These are phyloP conservation scores for Tylopilus subfusipes DNA, from an alignment of 768 basidiomycete genomes.

Conservation along the genomic window DNA sequence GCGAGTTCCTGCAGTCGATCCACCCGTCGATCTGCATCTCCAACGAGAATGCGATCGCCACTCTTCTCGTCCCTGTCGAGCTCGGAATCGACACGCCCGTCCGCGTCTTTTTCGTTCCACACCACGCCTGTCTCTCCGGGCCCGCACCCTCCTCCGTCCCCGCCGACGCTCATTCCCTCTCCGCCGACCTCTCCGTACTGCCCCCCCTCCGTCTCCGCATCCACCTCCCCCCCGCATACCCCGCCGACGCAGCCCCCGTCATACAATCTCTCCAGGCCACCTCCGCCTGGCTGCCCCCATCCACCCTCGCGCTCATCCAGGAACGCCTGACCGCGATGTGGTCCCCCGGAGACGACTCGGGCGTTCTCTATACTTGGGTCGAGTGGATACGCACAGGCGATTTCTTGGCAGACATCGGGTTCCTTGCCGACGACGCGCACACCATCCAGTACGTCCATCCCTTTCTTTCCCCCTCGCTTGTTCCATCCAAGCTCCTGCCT, in stretches of 20 bases:
- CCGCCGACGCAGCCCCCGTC: constrained; percentile 48
- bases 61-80: constrained; percentile 60
- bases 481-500: not conserved
- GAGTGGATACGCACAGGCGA: constrained; percentile 68
- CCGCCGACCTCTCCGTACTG: constrained; percentile 44
- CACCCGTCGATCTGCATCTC: constrained; percentile 65
- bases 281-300: constrained; percentile 54
- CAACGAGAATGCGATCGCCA: constrained; percentile 31
- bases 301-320: constrained; percentile 34
- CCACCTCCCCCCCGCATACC: constrained; percentile 52
- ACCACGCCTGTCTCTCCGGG: constrained; percentile 8
- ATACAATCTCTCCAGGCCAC: constrained; percentile 53
- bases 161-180: not conserved
- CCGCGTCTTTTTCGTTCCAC: constrained; percentile 26
- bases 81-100: constrained; percentile 44
- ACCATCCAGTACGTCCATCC: constrained; percentile 28
- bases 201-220: constrained; percentile 64
- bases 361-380: constrained; percentile 66
- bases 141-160: not conserved
- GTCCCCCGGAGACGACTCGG: constrained; percentile 45
- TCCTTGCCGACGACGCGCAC: constrained; percentile 32
- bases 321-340: constrained; percentile 51
- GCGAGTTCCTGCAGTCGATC: constrained; percentile 75
- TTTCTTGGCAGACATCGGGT: constrained; percentile 48
- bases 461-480: constrained; percentile 28